Conservation (phyloP, 805 yeast genomes). For the Candida boleticola region DNA sequence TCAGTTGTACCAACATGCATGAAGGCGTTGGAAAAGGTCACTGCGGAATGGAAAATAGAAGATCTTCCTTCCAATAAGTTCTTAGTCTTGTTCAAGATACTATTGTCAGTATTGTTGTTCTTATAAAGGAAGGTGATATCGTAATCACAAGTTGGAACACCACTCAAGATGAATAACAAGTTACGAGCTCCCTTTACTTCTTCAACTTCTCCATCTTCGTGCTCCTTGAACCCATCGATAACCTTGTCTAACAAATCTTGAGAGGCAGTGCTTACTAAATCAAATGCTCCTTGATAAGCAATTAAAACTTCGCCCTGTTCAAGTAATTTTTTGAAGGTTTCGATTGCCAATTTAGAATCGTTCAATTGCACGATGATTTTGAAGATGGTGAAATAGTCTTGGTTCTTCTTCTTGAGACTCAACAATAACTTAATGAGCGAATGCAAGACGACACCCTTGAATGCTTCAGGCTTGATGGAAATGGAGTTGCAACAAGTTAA, state of each 20-base stretch:
- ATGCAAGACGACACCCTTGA: slow-evolving; percentile 64
- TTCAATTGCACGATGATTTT: slow-evolving; percentile 88
- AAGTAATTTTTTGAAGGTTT: slow-evolving; percentile 62
- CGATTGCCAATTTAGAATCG: slow-evolving; percentile 67
- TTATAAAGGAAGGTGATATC: slow-evolving; percentile 84
- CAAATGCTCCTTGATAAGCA: slow-evolving; percentile 94
- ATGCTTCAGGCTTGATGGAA: slow-evolving; percentile 48
- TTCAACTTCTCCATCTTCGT: slow-evolving; percentile 24
- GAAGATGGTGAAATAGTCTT: slow-evolving; percentile 81
- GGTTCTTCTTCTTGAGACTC: slow-evolving; percentile 45
- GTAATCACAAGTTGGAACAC: slow-evolving; percentile 91
- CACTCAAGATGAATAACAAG: slow-evolving; percentile 72
- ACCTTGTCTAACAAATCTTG: slow-evolving; percentile 77
- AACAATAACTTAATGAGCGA: slow-evolving; percentile 61
- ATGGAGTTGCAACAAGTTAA: slow-evolving; percentile 70
- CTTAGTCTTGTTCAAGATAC: slow-evolving; percentile 79
- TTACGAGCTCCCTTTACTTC: slow-evolving; percentile 26
- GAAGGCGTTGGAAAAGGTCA: slow-evolving; percentile 91
- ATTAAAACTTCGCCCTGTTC: slow-evolving; percentile 49
- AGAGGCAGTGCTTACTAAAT: slow-evolving; percentile 85
- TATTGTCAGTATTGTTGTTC: slow-evolving; percentile 83
- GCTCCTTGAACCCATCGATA: slow-evolving; percentile 33
- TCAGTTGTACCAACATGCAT: slow-evolving; percentile 96
- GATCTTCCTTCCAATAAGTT: slow-evolving; percentile 82
- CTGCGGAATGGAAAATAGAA: slow-evolving; percentile 94